phyloP scores from a whole-genome alignment of 768 basidiomycete species.

The Lactifluus volemus region DNA sequence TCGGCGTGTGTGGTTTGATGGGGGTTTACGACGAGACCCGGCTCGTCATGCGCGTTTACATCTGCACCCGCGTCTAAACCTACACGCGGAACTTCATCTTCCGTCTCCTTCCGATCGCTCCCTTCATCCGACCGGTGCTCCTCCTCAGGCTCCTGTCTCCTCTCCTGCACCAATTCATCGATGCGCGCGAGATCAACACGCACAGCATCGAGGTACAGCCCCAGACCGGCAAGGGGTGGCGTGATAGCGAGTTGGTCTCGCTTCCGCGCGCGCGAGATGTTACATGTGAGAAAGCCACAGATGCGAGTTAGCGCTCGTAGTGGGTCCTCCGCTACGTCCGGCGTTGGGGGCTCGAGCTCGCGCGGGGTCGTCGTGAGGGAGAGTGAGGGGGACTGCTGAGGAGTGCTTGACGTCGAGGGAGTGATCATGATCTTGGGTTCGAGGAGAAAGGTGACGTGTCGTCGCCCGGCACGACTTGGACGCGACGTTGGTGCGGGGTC shows the following conservation, averaged over 20 bases:
- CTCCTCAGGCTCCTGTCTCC: neutral
- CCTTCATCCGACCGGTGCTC: neutral
- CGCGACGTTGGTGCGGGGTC: neutral
- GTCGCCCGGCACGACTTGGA: neutral
- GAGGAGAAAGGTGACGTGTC: conserved; percentile 4
- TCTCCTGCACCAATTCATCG: conserved; percentile 2
- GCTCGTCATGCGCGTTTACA: neutral
- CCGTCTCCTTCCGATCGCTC: neutral
- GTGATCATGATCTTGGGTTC: neutral
- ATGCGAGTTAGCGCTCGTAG: neutral
- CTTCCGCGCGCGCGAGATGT: neutral
- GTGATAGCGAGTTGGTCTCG: neutral
- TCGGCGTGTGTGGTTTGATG: neutral
- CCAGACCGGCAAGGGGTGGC: conserved; percentile 11
- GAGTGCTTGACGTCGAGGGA: neutral
- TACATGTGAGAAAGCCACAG: conserved; percentile 3
- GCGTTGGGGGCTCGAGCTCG: conserved; percentile 7
- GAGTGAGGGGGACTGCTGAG: neutral
- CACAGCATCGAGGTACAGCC: neutral
- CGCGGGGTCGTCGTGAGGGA: conserved; percentile 11
- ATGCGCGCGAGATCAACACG: conserved; percentile 1
- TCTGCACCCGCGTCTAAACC: neutral
- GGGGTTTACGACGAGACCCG: neutral
- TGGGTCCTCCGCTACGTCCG: conserved; percentile 12
- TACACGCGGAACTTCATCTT: neutral